Conservation (phyloP, 768 basidiomycete genomes). For the Lactarius pseudohatsudake region DNA sequence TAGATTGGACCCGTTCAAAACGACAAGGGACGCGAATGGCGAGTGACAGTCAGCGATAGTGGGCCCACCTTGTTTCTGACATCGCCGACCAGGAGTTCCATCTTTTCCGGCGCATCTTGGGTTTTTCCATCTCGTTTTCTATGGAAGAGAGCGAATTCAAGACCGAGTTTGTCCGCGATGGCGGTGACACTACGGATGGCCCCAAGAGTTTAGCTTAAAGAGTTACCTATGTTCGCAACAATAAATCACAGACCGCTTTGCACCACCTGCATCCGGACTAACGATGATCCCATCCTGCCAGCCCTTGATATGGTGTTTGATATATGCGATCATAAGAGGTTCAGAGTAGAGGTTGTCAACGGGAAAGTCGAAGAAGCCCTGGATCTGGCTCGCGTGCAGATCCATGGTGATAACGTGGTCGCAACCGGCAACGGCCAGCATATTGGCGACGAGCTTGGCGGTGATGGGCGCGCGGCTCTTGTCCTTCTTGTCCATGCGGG, state of each 20-base stretch:
- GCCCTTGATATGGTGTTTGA: slow-evolving; percentile 80
- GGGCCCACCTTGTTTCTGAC: slow-evolving; percentile 80
- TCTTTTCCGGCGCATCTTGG: slow-evolving; percentile 66
- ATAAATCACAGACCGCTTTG: slow-evolving; percentile 76
- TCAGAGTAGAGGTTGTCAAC: slow-evolving; percentile 98
- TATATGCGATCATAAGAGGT: slow-evolving; percentile 91
- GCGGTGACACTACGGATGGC: slow-evolving; percentile 70
- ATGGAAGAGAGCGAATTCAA: slow-evolving; percentile 96
- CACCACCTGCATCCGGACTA: slow-evolving; percentile 96
- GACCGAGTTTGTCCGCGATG: slow-evolving; percentile 91
- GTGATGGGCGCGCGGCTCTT: slow-evolving; percentile 95
- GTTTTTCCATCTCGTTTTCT: slow-evolving; percentile 76
- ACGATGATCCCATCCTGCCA: slow-evolving; percentile 91
- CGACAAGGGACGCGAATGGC: slow-evolving; percentile 9
- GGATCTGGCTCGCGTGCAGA: slow-evolving; percentile 95
- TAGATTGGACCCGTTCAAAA: slow-evolving; percentile 34
- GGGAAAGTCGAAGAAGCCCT: slow-evolving; percentile 98
- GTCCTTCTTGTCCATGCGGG: slow-evolving; percentile 98
- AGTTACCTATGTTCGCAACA: slow-evolving; percentile 7
- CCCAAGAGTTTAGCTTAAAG: background rate
- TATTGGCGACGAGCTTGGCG: slow-evolving; percentile 96
- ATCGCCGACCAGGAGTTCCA: slow-evolving; percentile 94
- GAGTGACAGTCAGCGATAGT: background rate
- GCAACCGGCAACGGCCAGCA: slow-evolving; percentile 95
- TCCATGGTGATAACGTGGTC: slow-evolving; percentile 99